These are phyloP conservation scores for Colletotrichum lini DNA, from an alignment of 2,329 filamentous ascomycete species.

Conservation along the genomic window DNA sequence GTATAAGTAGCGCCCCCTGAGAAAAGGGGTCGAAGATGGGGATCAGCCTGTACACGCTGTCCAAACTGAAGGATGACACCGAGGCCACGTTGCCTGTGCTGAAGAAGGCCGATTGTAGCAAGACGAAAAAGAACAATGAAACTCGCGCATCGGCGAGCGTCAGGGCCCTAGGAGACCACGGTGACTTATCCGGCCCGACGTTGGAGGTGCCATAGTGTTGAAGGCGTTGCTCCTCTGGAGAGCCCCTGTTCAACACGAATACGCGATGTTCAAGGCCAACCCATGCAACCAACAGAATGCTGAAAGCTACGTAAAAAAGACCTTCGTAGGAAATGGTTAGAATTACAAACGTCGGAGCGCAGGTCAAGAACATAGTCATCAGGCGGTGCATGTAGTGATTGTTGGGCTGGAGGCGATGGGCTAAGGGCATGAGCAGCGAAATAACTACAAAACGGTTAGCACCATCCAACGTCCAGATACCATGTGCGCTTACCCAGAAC, in stretches of 20 bases:
- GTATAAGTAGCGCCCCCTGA: conserved; percentile 86
- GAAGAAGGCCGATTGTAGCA: conserved; percentile 97
- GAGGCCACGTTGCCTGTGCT: conserved; percentile 97
- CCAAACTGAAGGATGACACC: conserved; percentile 91
- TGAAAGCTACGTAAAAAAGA: conserved; percentile 94
- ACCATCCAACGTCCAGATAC: background rate
- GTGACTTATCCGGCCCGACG: background rate
- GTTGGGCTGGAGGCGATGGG: conserved; percentile 85
- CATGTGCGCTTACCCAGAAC: conserved; percentile 73
- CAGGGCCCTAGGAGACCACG: conserved; percentile 71
- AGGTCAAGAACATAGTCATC: conserved; percentile 90
- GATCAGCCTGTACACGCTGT: conserved; percentile 88
- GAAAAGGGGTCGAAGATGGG: conserved; percentile 95
- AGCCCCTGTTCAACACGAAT: conserved; percentile 26
- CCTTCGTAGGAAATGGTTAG: conserved; percentile 98
- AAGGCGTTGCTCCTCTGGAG: conserved; percentile 1
- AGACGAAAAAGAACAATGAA: conserved; percentile 93
- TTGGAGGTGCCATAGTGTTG: conserved; percentile 1
- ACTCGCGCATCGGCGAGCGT: conserved; percentile 88
- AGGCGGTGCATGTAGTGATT: conserved; percentile 92
- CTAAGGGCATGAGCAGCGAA: conserved; percentile 84
- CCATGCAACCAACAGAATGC: conserved; percentile 86
- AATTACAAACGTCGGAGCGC: conserved; percentile 94
- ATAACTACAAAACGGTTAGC: conserved; percentile 63
- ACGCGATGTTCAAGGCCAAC: conserved; percentile 90